Conservation (phyloP, 495 filamentous ascomycete species). For the Penicillium bialowiezense region DNA sequence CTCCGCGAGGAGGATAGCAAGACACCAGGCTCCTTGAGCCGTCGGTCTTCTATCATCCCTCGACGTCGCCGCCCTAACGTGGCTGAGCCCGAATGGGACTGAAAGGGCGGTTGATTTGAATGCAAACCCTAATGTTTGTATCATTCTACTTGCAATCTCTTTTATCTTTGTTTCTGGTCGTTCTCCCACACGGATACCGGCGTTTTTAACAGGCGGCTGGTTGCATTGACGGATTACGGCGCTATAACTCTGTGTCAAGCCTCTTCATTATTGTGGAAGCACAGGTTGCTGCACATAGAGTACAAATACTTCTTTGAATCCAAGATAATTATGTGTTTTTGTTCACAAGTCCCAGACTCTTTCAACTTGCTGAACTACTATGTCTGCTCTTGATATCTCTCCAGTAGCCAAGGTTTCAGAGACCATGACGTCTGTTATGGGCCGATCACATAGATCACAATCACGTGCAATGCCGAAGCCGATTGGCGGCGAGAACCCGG, state of each 20-base stretch:
- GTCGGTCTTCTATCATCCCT: constrained; percentile 38
- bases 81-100: constrained; percentile 40
- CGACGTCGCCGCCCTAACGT: constrained; percentile 39
- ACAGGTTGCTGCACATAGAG: constrained; percentile 27
- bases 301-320: constrained; percentile 14
- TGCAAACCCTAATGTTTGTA: constrained; percentile 8
- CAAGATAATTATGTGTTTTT: constrained; percentile 17
- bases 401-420: not conserved
- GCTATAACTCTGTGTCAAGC: constrained; percentile 9
- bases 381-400: not conserved
- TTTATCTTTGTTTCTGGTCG: constrained; percentile 7
- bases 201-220: constrained; percentile 14
- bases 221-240: constrained; percentile 6
- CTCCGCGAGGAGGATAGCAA: constrained; percentile 37
- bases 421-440: constrained; percentile 5
- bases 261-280: constrained; percentile 15
- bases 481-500: constrained; percentile 28
- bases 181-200: constrained; percentile 7
- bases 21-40: constrained; percentile 32
- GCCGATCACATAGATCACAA: constrained; percentile 9
- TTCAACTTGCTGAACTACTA: not conserved
- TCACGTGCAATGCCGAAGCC: constrained; percentile 19
- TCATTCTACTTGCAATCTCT: constrained; percentile 4
- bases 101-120: not conserved
- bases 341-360: not conserved